Evolutionary conservation across 106 monocot genomes (phyloP).

Genomic region (Hemerocallis citrina): DNA sequence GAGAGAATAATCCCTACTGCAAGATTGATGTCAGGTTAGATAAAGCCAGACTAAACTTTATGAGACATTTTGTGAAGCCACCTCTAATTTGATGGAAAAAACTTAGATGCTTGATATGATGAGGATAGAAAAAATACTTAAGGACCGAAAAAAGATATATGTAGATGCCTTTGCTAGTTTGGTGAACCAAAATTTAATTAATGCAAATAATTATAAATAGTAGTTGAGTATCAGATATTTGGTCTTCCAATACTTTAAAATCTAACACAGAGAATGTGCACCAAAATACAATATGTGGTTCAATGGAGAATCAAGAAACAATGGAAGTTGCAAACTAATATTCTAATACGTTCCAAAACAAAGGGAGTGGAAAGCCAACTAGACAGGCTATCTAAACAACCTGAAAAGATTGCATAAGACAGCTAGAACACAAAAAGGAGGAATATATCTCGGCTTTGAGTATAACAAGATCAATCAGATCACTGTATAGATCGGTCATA

Average conservation of each 20-base stretch:
- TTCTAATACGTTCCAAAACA: not conserved
- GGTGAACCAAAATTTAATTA: not conserved
- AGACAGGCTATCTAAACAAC: not conserved
- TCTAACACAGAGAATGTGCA: not conserved
- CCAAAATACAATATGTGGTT: not conserved
- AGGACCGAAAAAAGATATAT: not conserved
- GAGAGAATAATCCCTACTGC: too few species aligned
- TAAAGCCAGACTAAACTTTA: too few species aligned
- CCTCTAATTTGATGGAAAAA: not conserved
- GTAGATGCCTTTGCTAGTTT: not conserved
- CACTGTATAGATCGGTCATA: too few species aligned
- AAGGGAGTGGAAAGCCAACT: not conserved
- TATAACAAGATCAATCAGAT: too few species aligned
- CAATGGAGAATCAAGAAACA: not conserved
- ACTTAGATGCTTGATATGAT: not conserved
- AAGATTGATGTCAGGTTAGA: too few species aligned
- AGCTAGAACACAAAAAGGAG: not conserved
- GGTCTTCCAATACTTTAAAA: not conserved
- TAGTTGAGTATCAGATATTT: not conserved
- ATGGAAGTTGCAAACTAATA: not conserved
- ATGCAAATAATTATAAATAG: not conserved
- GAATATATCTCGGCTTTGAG: not conserved
- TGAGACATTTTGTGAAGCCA: too few species aligned
- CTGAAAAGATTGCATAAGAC: not conserved
- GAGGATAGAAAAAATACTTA: not conserved